Evolutionary conservation across 768 basidiomycete species (phyloP).

Genomic region (Hortiboletus flavorubellus): DNA sequence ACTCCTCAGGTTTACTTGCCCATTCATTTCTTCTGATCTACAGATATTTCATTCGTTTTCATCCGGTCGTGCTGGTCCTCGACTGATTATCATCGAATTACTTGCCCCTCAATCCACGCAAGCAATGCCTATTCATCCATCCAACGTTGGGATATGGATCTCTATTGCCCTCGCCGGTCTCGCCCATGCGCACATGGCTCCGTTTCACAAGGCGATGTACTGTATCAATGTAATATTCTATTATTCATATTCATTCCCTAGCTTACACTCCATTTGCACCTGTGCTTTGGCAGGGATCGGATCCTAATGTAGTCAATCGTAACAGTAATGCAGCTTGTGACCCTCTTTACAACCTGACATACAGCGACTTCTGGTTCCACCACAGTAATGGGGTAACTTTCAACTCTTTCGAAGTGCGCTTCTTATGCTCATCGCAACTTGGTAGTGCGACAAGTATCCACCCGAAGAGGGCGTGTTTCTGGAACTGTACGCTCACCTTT

Average conservation of each 20-base stretch:
- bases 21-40: background rate
- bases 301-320: background rate
- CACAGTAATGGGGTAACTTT: background rate
- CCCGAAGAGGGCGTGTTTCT: background rate
- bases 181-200: background rate
- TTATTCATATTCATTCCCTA: background rate
- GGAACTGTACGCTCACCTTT: slow-evolving; percentile 7
- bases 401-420: background rate
- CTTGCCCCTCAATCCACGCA: background rate
- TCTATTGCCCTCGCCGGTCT: slow-evolving; percentile 12
- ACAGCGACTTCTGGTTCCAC: slow-evolving; percentile 9
- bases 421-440: background rate
- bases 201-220: background rate
- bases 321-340: background rate
- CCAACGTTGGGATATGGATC: background rate
- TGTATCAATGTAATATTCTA: slow-evolving; percentile 2
- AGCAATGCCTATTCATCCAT: slow-evolving; percentile 1
- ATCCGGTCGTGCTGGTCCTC: slow-evolving; percentile 9
- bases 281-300: slow-evolving; percentile 4
- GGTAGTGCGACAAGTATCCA: background rate
- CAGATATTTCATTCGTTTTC: background rate
- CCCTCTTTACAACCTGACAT: background rate
- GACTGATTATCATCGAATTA: background rate
- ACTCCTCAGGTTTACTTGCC: no score
- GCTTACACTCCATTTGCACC: background rate